phyloP scores from a whole-genome alignment of 2,329 filamentous ascomycete genomes.

The Pseudocercospora macadamiae region DNA sequence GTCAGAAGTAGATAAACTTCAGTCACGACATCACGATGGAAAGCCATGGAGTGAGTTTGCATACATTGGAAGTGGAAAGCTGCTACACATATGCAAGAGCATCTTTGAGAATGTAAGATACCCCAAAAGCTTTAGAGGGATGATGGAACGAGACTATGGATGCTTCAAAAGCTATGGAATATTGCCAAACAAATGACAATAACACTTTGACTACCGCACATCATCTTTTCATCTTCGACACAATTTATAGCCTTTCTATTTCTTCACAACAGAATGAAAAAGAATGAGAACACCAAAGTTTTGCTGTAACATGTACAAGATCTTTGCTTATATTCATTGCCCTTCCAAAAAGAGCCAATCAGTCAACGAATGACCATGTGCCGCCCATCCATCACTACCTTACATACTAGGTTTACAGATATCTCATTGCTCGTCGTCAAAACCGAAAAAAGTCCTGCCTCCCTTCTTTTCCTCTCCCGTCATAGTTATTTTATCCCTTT shows the following conservation, averaged over 20 bases:
- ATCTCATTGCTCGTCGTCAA: background rate
- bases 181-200: no score
- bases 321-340: constrained; percentile 4
- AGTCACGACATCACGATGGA: background rate
- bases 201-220: no score
- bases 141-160: constrained; percentile 14
- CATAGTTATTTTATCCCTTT: background rate
- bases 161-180: background rate
- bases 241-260: no score
- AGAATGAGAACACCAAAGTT: no score
- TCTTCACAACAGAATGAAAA: no score
- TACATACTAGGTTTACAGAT: constrained; percentile 1
- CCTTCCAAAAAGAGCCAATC: background rate
- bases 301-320: constrained; percentile 4
- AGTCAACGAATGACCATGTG: constrained; percentile 1
- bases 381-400: background rate
- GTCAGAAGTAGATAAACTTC: constrained; percentile 31
- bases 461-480: background rate
- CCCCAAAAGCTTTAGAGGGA: background rate
- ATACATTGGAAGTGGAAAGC: background rate
- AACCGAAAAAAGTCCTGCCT: background rate
- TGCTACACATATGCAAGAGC: constrained; percentile 13
- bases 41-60: background rate
- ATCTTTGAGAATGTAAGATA: constrained; percentile 8
- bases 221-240: no score